Conservation (phyloP, 2,329 filamentous ascomycete genomes). For the Colletotrichum falcatum region DNA sequence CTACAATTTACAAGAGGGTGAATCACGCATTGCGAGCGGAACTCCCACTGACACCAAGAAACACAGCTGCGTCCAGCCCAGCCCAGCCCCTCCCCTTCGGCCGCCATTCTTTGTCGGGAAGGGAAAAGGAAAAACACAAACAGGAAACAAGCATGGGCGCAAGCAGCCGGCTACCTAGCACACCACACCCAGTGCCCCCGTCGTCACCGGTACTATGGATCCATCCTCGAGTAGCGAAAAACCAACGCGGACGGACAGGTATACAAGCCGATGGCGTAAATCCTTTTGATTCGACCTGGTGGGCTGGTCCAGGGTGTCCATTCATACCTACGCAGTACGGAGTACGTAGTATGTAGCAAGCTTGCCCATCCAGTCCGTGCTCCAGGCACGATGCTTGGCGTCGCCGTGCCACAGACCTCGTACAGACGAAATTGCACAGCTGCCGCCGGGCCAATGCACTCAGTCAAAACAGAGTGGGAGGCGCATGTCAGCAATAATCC, state of each 20-base stretch:
- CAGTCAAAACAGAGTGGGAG: not conserved
- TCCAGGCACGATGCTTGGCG: constrained; percentile 31
- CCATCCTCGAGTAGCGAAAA: not conserved
- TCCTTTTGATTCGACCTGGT: constrained; percentile 4
- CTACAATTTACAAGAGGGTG: not conserved
- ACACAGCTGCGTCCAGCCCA: constrained; percentile 27
- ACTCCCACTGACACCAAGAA: not conserved
- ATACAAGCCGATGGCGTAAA: not conserved
- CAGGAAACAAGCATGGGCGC: not conserved
- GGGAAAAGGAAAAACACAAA: not conserved
- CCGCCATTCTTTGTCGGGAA: constrained; percentile 15
- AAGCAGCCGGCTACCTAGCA: not conserved
- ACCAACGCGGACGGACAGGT: not conserved
- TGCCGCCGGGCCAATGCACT: constrained; percentile 25
- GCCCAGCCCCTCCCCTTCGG: not conserved
- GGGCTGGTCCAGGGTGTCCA: constrained; percentile 1
- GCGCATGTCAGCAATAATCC: not conserved
- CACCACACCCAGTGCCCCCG: not conserved
- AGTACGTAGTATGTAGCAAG: too few relatives aligned
- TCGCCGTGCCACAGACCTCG: constrained; percentile 27
- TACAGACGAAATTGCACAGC: constrained; percentile 38
- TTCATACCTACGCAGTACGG: too few relatives aligned
- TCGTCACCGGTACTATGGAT: not conserved
- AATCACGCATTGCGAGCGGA: not conserved
- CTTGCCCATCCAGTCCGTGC: constrained; percentile 9